Evolutionary conservation across 768 basidiomycete species (phyloP), one percentile per base, ranked within the genome.

Genomic region (Leccinum pellstonianum): DNA sequence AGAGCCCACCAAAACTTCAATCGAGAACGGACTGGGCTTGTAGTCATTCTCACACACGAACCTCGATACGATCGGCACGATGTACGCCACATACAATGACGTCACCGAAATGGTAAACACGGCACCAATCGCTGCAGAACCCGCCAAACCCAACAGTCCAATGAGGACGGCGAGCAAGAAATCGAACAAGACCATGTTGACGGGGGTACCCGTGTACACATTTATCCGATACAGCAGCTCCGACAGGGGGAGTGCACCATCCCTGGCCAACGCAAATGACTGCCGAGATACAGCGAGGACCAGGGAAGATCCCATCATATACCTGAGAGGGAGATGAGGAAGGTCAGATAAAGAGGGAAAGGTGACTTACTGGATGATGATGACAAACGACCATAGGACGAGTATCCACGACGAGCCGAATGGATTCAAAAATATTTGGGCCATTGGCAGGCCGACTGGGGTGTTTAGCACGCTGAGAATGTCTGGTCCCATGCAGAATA

Each of bases 221-320:
- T 76, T 71, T 2, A 81, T 85, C 61, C 63, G 74, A 65, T 85
- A 85, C 23, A 86, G 74, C 57, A 72, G 76, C 5, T 64, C 61
- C 0, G 86, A 86, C 41, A 84, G 73, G 5, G 86, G 86, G 1
- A 87, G 79, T 1, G 80, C 84, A 11, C 83, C 83, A 60, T 86
- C 83, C 19, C 86, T 77, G 6, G 83, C 73, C 63, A 84, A 83
- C 2, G 83, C 82, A 59, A 83, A 83, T 11, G 76, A 75, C 65
- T 83, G 83, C 19, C 83, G 79, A 2, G 82, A 83, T 19, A 81
- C 75, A 0, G 79, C 78, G 8, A 81, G 73, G 33, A 82, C 62
- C 70, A 27, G 51, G 37, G 63, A 59, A 1, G 79, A 75, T 15
- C 78, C 80, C 76, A 81, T 77, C 75, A 80, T 78, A 58, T 75